These are phyloP conservation scores for Bipolaris zeicola DNA, from an alignment of 2,329 filamentous ascomycete species.

Conservation along the genomic window DNA sequence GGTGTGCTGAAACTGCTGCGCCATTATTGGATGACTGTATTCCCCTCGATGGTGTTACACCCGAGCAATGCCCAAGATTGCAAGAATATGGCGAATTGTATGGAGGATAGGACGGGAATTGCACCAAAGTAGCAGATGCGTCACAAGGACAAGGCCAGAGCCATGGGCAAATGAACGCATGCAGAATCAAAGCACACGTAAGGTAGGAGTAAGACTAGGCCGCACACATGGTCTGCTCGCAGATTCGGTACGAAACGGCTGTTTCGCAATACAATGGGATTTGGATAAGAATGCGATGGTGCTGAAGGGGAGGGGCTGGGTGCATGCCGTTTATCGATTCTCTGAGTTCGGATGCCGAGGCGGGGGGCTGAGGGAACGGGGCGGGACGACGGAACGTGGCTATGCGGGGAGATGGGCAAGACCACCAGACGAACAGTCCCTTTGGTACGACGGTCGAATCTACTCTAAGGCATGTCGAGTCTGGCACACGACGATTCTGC, in stretches of 20 bases:
- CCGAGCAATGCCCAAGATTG: not conserved
- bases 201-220: not conserved
- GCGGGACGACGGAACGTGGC: conserved; percentile 22
- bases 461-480: not conserved
- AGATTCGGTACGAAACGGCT: not conserved
- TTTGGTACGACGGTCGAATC: conserved; percentile 12
- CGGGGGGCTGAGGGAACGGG: conserved; percentile 22
- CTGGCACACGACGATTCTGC: conserved; percentile 2
- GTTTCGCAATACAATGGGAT: not conserved
- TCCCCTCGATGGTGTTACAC: not conserved
- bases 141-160: too few relatives aligned
- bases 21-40: not conserved
- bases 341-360: conserved; percentile 25
- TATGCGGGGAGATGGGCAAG: conserved; percentile 18
- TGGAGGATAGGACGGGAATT: not conserved
- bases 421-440: conserved; percentile 15
- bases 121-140: not conserved
- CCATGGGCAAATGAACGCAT: too few relatives aligned
- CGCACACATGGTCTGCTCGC: not conserved
- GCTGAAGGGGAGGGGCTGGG: conserved; percentile 7
- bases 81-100: not conserved
- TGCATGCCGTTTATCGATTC: conserved; percentile 26
- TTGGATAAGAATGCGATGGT: not conserved
- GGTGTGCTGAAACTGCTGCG: not conserved
- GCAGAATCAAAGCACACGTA: not conserved